phyloP scores from a whole-genome alignment of 768 basidiomycete genomes.

The Neoboletus brunneissimus region DNA sequence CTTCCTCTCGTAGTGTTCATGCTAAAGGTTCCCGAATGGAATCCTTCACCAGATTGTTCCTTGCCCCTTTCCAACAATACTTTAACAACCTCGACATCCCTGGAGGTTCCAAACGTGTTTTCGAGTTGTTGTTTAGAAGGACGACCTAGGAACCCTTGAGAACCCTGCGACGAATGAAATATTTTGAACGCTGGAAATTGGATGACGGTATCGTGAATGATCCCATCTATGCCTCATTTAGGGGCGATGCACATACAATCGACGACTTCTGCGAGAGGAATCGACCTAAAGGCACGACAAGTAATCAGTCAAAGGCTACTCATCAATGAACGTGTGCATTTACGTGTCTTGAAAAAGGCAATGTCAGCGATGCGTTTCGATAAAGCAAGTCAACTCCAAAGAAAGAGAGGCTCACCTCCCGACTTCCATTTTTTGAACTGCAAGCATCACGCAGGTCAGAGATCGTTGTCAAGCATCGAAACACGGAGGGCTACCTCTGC shows the following conservation, averaged over 20 bases:
- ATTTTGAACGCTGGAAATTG: constrained; percentile 59
- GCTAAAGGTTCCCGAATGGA: constrained; percentile 24
- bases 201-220: background rate
- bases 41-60: constrained; percentile 50
- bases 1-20: constrained; percentile 34
- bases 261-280: constrained; percentile 74
- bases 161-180: constrained; percentile 68
- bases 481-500: constrained; percentile 48
- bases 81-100: constrained; percentile 61
- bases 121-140: constrained; percentile 87
- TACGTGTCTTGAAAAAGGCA: constrained; percentile 59
- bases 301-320: constrained; percentile 12
- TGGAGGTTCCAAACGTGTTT: constrained; percentile 60
- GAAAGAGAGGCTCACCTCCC: constrained; percentile 54
- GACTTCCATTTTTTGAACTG: constrained; percentile 78
- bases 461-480: background rate
- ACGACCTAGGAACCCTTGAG: constrained; percentile 70
- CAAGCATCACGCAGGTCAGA: constrained; percentile 8
- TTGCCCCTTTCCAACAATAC: constrained; percentile 63
- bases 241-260: constrained; percentile 54
- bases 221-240: background rate
- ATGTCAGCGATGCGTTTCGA: constrained; percentile 8
- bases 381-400: background rate
- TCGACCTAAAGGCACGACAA: constrained; percentile 43
- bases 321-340: constrained; percentile 19